Evolutionary conservation across 768 basidiomycete genomes (phyloP).

Genomic region (Boletus barrowsii): DNA sequence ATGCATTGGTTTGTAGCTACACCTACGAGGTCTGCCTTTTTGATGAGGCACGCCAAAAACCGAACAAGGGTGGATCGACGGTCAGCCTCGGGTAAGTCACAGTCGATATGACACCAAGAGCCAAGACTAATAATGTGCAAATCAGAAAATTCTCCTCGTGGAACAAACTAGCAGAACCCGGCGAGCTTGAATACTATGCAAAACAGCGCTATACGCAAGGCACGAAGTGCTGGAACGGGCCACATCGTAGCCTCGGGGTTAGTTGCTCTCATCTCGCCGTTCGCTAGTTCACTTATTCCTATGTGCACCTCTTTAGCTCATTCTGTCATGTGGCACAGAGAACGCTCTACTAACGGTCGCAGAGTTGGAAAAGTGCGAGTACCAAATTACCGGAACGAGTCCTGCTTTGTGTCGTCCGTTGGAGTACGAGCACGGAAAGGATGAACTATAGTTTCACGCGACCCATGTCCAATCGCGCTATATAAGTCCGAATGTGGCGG

Average conservation of each 20-base stretch:
- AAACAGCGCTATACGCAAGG: constrained; percentile 83
- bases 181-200: constrained; percentile 71
- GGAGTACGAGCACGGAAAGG: constrained; percentile 33
- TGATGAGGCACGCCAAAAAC: constrained; percentile 82
- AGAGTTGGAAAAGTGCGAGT: constrained; percentile 97
- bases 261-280: constrained; percentile 19
- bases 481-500: too few species aligned
- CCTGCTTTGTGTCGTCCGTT: constrained; percentile 72
- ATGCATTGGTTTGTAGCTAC: constrained; percentile 52
- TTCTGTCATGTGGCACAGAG: constrained; percentile 81
- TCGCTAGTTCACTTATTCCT: constrained; percentile 2
- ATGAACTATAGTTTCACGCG: constrained; percentile 24
- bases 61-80: constrained; percentile 70
- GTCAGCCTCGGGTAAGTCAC: constrained; percentile 78
- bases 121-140: constrained; percentile 1
- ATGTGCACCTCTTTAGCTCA: constrained; percentile 46
- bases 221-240: constrained; percentile 95
- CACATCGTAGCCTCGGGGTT: constrained; percentile 79
- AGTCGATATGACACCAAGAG: not conserved
- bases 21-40: constrained; percentile 95
- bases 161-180: constrained; percentile 60
- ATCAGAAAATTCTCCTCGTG: constrained; percentile 74
- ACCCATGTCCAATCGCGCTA: not conserved
- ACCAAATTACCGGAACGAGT: constrained; percentile 78
- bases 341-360: constrained; percentile 74